These are phyloP conservation scores for Ormosia emarginata DNA, from an alignment of 306 rosid species.

Conservation along the genomic window DNA sequence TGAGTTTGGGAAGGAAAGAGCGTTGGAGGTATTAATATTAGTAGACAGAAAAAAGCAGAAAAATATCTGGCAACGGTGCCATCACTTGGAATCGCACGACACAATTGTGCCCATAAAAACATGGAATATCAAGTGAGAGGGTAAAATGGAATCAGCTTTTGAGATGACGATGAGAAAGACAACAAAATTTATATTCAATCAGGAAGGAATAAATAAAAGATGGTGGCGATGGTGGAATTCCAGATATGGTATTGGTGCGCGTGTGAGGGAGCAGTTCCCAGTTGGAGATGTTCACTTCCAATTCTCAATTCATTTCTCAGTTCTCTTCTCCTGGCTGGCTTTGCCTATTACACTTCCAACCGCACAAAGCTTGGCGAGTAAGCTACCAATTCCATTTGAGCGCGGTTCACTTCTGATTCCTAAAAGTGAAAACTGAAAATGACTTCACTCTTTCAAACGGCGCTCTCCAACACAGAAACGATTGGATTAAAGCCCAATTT, in stretches of 20 bases:
- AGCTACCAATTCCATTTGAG: neutral
- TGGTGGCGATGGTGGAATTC: no score
- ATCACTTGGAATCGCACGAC: neutral
- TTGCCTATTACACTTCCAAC: neutral
- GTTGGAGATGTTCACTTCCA: no score
- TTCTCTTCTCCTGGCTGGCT: neutral
- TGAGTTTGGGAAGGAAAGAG: neutral
- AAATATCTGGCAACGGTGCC: conserved; percentile 1
- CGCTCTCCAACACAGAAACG: neutral
- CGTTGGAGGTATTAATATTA: neutral
- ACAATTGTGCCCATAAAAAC: neutral
- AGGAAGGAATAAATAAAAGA: no score
- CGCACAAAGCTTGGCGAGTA: conserved; percentile 3
- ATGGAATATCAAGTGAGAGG: neutral
- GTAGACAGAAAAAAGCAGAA: neutral
- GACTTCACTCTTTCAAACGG: neutral
- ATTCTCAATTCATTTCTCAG: neutral
- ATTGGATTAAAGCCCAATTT: neutral
- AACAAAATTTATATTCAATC: neutral
- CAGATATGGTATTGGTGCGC: no score
- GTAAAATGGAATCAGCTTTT: conserved; percentile 22
- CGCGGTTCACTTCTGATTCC: neutral
- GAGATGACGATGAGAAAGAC: neutral
- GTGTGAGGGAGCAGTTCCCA: neutral
- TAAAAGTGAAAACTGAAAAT: neutral